Percentiles rank a stretch among this genome's conserved stretches.
These are phyloP conservation scores for Rubroboletus pulcherrimus DNA, from an alignment of 768 basidiomycete genomes.

Conservation along the genomic window DNA sequence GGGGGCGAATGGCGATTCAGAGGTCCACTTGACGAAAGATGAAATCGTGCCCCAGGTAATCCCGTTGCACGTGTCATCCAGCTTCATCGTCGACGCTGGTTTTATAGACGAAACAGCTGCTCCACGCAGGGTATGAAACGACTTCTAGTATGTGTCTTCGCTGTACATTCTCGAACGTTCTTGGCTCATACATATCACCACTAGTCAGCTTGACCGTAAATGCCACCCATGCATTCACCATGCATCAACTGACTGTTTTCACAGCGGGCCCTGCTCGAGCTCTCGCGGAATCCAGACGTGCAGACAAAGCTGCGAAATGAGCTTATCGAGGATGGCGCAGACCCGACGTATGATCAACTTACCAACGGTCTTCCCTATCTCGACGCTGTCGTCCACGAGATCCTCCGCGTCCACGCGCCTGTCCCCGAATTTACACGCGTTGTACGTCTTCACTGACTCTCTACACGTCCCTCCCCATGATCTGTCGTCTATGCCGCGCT, in stretches of 20 bases:
- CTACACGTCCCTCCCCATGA: too few relatives aligned
- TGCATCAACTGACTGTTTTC: too few relatives aligned
- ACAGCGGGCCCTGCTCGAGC: slow-evolving; percentile 39
- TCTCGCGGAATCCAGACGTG: slow-evolving; percentile 40
- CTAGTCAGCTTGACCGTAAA: too few relatives aligned
- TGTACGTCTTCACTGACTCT: too few relatives aligned
- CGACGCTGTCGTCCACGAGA: slow-evolving; percentile 22
- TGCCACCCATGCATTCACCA: too few relatives aligned
- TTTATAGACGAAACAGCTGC: slow-evolving; percentile 17
- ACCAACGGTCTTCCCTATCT: slow-evolving; percentile 49
- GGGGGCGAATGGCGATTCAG: slow-evolving; percentile 9
- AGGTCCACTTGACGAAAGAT: slow-evolving; percentile 21
- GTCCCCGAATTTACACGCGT: too few relatives aligned
- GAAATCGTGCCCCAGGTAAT: slow-evolving; percentile 27
- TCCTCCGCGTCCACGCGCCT: too few relatives aligned
- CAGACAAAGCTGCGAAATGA: slow-evolving; percentile 52
- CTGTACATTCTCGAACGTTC: too few relatives aligned
- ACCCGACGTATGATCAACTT: slow-evolving; percentile 55
- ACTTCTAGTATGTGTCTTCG: slow-evolving; percentile 4
- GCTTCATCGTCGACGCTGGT: background rate
- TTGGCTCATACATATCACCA: too few relatives aligned
- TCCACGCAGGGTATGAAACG: slow-evolving; percentile 23
- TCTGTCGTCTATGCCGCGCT: too few relatives aligned
- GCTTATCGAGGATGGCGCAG: slow-evolving; percentile 39
- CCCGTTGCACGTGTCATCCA: too few relatives aligned